Evolutionary conservation across 2,329 filamentous ascomycete species (phyloP).

Genomic region (Paracoccidioides brasiliensis): DNA sequence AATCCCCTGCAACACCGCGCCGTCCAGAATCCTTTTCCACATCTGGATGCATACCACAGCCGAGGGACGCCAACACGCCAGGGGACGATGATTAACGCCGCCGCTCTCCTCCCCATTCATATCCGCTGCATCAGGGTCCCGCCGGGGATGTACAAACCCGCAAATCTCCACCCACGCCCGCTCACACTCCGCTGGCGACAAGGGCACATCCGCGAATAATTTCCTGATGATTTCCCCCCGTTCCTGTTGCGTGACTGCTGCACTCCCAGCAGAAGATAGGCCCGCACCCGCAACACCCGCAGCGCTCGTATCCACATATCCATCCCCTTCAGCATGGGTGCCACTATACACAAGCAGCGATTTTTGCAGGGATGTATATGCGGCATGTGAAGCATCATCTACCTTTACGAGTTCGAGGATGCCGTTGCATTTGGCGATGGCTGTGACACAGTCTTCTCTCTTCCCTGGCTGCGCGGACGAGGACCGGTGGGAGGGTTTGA

Average conservation of each 20-base stretch:
- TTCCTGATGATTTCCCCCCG: constrained; percentile 21
- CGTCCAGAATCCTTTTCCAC: constrained; percentile 35
- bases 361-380: constrained; percentile 18
- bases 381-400: constrained; percentile 19
- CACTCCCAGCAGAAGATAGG: constrained; percentile 9
- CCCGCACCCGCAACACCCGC: constrained; percentile 9
- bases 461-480: constrained; percentile 10
- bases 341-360: constrained; percentile 21
- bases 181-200: constrained; percentile 40
- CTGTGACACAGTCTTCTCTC: constrained; percentile 20
- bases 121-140: neutral
- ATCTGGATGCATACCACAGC: constrained; percentile 34
- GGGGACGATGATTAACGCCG: neutral
- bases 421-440: constrained; percentile 34
- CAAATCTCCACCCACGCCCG: constrained; percentile 38
- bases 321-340: constrained; percentile 7
- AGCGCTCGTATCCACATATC: constrained; percentile 6
- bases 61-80: constrained; percentile 35
- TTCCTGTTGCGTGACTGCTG: constrained; percentile 13
- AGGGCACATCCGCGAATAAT: constrained; percentile 39
- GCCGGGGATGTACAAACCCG: constrained; percentile 37
- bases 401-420: constrained; percentile 33
- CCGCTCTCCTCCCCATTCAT: neutral
- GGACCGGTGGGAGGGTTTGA: constrained; percentile 24
- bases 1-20: constrained; percentile 27